Conservation (phyloP, 768 basidiomycete genomes). For the Suillus subaureus region DNA sequence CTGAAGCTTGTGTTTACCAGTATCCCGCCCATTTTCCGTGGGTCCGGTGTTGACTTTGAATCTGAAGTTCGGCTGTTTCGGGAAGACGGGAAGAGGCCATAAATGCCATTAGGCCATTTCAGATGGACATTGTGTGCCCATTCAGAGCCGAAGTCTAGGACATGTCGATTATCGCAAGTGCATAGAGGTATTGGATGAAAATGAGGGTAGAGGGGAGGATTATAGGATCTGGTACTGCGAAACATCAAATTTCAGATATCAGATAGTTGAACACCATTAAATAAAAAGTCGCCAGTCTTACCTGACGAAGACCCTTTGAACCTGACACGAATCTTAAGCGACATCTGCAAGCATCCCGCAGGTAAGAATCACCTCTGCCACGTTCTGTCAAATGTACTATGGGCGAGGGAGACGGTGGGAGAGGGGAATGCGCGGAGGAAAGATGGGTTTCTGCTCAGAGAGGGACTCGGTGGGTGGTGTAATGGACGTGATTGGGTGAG, state of each 20-base stretch:
- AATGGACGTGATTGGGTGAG: neutral
- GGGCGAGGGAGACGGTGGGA: constrained; percentile 81
- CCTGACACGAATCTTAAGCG: constrained; percentile 26
- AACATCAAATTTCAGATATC: neutral
- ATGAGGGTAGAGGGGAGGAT: constrained; percentile 63
- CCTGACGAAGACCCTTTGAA: constrained; percentile 18
- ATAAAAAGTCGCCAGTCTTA: neutral
- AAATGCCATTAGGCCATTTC: constrained; percentile 98
- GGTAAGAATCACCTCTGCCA: constrained; percentile 89
- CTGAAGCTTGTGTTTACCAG: constrained; percentile 86
- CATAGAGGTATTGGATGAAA: constrained; percentile 92
- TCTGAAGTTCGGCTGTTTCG: constrained; percentile 24
- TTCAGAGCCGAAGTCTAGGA: constrained; percentile 45
- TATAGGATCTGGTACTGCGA: constrained; percentile 10
- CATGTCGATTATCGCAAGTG: constrained; percentile 83
- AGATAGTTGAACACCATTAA: neutral
- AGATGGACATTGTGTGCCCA: constrained; percentile 65
- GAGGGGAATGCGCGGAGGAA: constrained; percentile 70
- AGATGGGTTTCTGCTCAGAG: constrained; percentile 64
- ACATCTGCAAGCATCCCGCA: constrained; percentile 80
- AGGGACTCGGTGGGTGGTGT: neutral
- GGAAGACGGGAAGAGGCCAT: constrained; percentile 56
- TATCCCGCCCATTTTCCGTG: constrained; percentile 85
- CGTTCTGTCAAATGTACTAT: constrained; percentile 86
- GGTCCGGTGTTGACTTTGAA: constrained; percentile 40